Percentiles rank a stretch among this genome's conserved stretches.
phyloP scores from a whole-genome alignment of 495 filamentous ascomycete species.

The Viridothelium virens region DNA sequence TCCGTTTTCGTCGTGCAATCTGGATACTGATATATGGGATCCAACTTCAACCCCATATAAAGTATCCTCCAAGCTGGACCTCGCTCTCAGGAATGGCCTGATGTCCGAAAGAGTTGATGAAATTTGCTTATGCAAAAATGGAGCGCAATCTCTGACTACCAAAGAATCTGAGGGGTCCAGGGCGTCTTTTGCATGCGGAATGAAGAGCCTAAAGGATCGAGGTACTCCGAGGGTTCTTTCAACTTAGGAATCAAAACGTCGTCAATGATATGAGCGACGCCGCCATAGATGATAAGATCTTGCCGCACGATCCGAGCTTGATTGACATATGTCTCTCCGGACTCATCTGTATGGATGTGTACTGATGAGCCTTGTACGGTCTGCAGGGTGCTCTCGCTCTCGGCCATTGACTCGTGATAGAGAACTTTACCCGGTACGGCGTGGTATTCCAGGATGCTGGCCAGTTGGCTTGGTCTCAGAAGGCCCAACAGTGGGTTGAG shows the following conservation, averaged over 20 bases:
- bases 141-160: background rate
- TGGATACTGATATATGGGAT: no score
- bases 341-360: background rate
- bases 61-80: no score
- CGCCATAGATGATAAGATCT: constrained; percentile 13
- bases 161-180: constrained; percentile 1
- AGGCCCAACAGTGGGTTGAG: background rate
- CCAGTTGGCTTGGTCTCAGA: constrained; percentile 3
- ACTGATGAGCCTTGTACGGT: background rate
- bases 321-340: constrained; percentile 4
- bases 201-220: background rate
- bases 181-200: background rate
- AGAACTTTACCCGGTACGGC: background rate
- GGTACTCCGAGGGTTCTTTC: background rate
- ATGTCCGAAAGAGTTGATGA: no score
- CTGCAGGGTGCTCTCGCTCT: background rate
- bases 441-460: constrained; percentile 1
- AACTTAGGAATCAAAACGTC: constrained; percentile 9
- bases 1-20: no score
- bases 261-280: constrained; percentile 14
- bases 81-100: no score
- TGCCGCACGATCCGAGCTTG: background rate
- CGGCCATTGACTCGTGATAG: background rate
- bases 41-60: no score
- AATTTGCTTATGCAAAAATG: no score